phyloP scores from a whole-genome alignment of 2,329 filamentous ascomycete genomes.

The Aschersonia sp. region DNA sequence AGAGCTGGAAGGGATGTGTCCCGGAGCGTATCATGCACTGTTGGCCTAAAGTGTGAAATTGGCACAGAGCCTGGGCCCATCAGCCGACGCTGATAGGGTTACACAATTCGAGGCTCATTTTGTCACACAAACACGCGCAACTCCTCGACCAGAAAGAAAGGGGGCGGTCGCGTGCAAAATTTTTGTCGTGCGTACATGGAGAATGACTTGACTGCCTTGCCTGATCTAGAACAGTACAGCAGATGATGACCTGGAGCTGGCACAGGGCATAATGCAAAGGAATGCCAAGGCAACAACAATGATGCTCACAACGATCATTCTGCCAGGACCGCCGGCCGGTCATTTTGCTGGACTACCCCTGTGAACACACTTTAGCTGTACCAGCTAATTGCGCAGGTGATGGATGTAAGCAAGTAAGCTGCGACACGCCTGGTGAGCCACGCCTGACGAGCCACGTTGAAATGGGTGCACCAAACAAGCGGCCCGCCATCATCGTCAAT shows the following conservation, averaged over 20 bases:
- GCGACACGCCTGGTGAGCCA: background rate
- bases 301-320: background rate
- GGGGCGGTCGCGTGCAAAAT: too few relatives aligned
- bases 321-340: background rate
- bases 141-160: background rate
- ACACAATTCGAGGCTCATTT: conserved; percentile 1
- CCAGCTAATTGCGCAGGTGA: background rate
- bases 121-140: conserved; percentile 1
- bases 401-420: background rate
- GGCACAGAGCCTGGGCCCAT: conserved; percentile 1
- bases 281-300: background rate
- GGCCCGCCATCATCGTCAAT: background rate
- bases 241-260: background rate
- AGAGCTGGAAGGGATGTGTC: background rate
- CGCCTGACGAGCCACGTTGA: background rate
- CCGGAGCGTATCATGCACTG: background rate
- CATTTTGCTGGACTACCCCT: background rate
- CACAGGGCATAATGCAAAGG: background rate
- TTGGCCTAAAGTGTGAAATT: background rate
- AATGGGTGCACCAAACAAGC: background rate
- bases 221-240: background rate
- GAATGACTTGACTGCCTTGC: background rate
- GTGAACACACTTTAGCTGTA: background rate
- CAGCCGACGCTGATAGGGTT: background rate
- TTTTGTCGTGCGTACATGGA: background rate